phyloP scores from a whole-genome alignment of 768 basidiomycete species.

The Pilatotrama ljubarskyi region DNA sequence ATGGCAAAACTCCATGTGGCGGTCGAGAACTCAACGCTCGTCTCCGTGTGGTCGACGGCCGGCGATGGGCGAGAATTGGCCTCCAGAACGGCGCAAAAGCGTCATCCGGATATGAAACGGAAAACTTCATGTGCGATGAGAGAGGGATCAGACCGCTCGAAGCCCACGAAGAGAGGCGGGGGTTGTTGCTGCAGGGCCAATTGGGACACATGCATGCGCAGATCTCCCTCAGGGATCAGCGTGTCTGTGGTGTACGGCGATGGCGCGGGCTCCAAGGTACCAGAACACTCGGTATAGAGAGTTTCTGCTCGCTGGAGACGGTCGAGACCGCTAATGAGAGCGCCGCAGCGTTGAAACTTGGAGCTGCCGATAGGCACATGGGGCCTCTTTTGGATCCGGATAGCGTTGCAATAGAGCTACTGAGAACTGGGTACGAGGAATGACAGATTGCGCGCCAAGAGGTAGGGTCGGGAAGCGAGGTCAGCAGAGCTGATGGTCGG shows the following conservation, averaged over 20 bases:
- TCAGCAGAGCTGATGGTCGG: constrained; percentile 7
- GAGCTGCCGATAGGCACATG: neutral
- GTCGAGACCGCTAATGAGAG: neutral
- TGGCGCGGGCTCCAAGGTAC: no score
- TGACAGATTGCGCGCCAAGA: neutral
- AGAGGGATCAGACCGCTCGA: neutral
- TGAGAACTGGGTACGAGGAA: neutral
- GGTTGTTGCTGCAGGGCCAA: constrained; percentile 1
- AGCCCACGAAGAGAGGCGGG: neutral
- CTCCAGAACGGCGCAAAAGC: neutral
- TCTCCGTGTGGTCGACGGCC: neutral
- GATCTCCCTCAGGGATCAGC: constrained; percentile 6
- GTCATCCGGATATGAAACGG: constrained; percentile 2
- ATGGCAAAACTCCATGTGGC: neutral
- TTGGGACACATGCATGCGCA: constrained; percentile 1
- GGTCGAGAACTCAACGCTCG: no score
- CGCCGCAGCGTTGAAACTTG: neutral
- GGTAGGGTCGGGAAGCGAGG: constrained; percentile 1
- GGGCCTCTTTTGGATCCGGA: neutral
- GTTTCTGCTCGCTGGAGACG: neutral
- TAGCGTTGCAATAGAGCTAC: neutral
- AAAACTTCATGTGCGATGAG: neutral
- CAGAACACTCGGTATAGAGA: no score
- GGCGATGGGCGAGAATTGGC: neutral
- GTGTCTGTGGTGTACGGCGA: neutral